Evolutionary conservation across 2,329 filamentous ascomycete species (phyloP), one percentile per base, ranked within the genome.

Genomic region (Aureobasidium sp.): DNA sequence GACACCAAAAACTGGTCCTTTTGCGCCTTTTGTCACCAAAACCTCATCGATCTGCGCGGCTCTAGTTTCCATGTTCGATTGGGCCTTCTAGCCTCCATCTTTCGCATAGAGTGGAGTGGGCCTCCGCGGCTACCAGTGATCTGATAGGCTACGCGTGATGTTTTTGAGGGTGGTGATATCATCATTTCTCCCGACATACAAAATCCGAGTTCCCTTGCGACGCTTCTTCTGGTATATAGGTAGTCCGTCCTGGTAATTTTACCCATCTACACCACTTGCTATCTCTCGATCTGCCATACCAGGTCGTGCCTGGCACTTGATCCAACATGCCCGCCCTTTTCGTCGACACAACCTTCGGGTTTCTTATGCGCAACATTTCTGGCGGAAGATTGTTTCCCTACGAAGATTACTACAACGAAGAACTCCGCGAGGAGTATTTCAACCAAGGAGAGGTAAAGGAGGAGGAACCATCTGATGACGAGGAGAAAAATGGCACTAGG

Each of bases 341-440:
- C 22, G 47, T 31, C 14, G 63, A 64, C n/a, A 64, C 55, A 17
- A 31, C 48, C 22, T 56, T 64, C 41, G 63, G 63, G 31, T 52
- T 49, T 22, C 44, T 63, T 34, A 44, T 63, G 41, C 63, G 62
- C 48, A 56, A 45, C 55, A 37, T 63, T 12, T 55, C 61, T n/a
- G 42, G 61, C 17, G 63, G 61, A 25, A 63, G 45, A 44, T 12
- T 63, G 2, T 53, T 64, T 15, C 31, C 11, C 12, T 64, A 56
- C 37, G 55, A 63, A 17, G 63, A 64, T 22, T 17, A 51, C 9
- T 27, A 56, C 45, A 51, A 64, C n/a, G 47, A 39, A n/a, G 45
- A 60, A 22, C 48, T 57, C 14, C 53, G 53, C 12, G 44, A 59
- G 44, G n/a, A 45, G 7, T 61, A 61, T n/a, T 27, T 61, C 12